phyloP scores from a whole-genome alignment of 1,139 yeast species.

The Yarrowia galli region DNA sequence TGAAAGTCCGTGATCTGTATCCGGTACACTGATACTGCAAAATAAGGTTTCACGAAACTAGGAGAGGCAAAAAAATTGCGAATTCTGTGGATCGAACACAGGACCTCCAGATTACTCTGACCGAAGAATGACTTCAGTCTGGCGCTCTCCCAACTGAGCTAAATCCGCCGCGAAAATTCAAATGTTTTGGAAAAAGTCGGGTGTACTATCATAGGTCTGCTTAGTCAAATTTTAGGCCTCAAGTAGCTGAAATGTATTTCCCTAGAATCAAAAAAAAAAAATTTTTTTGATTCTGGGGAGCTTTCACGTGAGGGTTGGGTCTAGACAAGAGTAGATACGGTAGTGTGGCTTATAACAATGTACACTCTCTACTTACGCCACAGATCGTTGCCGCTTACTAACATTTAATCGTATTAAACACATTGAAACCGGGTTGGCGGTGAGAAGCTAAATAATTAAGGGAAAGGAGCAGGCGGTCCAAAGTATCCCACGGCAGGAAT shows the following conservation, averaged over 20 bases:
- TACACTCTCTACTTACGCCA: too few species aligned
- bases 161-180: constrained; percentile 58
- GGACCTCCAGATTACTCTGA: constrained; percentile 74
- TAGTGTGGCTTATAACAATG: too few species aligned
- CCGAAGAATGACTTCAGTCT: constrained; percentile 64
- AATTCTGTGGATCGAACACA: constrained; percentile 93
- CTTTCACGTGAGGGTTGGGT: too few species aligned
- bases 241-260: too few species aligned
- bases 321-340: too few species aligned
- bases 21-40: constrained; percentile 1
- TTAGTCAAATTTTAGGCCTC: not conserved
- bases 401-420: not conserved
- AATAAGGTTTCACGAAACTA: not conserved
- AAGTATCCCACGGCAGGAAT: constrained; percentile 1
- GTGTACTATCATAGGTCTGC: not conserved
- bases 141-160: constrained; percentile 93
- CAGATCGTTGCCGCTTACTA: too few species aligned
- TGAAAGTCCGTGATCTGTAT: not conserved
- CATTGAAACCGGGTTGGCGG: not conserved
- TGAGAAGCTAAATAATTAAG: constrained; percentile 13
- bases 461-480: constrained; percentile 5
- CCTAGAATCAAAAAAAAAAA: too few species aligned
- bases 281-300: too few species aligned
- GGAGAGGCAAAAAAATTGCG: constrained; percentile 56
- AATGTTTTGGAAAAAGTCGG: not conserved